These are phyloP conservation scores for Saccharomyces hybrid DNA, from an alignment of 1,139 yeast species.

Conservation along the genomic window DNA sequence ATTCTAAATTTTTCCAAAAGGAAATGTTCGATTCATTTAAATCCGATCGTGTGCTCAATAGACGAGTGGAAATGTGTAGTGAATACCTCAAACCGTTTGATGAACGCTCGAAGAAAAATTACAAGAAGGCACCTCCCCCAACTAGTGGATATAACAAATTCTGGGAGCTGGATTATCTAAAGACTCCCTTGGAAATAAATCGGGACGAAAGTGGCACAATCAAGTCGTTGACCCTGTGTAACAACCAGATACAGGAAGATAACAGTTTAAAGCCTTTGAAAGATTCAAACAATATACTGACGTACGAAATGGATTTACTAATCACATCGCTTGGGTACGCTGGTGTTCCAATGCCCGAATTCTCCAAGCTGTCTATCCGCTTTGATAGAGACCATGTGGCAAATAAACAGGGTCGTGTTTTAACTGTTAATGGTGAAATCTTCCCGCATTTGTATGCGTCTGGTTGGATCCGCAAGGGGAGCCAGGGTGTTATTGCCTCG, in stretches of 20 bases:
- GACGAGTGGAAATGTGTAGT: constrained; percentile 57
- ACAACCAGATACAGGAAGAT: constrained; percentile 29
- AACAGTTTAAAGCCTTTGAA: constrained; percentile 35
- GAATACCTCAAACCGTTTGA: constrained; percentile 41
- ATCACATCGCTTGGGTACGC: constrained; percentile 81
- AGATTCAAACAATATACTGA: constrained; percentile 29
- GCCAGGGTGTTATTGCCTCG: constrained; percentile 84
- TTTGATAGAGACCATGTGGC: constrained; percentile 58
- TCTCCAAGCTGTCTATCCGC: constrained; percentile 42
- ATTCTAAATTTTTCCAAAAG: constrained; percentile 40
- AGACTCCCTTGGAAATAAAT: constrained; percentile 54
- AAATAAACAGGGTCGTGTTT: constrained; percentile 55
- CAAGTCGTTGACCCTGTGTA: constrained; percentile 33
- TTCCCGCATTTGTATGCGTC: constrained; percentile 61
- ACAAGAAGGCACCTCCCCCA: constrained; percentile 24
- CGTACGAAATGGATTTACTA: constrained; percentile 54
- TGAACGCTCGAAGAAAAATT: constrained; percentile 22
- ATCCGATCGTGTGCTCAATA: constrained; percentile 58
- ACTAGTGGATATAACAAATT: constrained; percentile 31
- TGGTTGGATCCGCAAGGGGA: constrained; percentile 91
- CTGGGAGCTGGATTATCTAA: constrained; percentile 67
- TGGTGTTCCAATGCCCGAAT: constrained; percentile 56
- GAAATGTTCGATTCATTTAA: constrained; percentile 35
- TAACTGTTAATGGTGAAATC: constrained; percentile 29
- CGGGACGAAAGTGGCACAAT: constrained; percentile 33